These are phyloP conservation scores for Saccharomyces hybrid DNA, from an alignment of 1,139 yeast genomes.

Conservation along the genomic window DNA sequence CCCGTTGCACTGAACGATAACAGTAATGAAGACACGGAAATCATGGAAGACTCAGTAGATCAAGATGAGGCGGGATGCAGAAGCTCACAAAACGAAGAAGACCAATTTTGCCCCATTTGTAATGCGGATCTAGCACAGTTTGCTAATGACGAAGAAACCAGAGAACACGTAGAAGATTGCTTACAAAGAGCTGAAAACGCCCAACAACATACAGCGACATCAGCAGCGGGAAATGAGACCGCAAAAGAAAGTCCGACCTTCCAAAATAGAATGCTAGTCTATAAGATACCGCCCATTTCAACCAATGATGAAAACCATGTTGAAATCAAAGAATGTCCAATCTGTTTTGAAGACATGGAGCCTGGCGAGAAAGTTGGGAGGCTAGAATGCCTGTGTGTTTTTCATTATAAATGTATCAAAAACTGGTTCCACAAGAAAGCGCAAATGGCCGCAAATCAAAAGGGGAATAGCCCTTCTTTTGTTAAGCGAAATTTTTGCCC, in stretches of 20 bases:
- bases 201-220: constrained; percentile 43
- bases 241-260: constrained; percentile 15
- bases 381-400: constrained; percentile 87
- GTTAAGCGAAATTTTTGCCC: constrained; percentile 22
- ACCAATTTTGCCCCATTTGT: constrained; percentile 48
- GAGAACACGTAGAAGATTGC: constrained; percentile 65
- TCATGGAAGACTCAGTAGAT: constrained; percentile 36
- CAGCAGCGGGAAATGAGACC: not conserved
- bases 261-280: constrained; percentile 79
- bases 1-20: constrained; percentile 45
- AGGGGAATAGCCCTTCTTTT: constrained; percentile 1
- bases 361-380: constrained; percentile 90
- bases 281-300: constrained; percentile 53
- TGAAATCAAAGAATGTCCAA: constrained; percentile 71
- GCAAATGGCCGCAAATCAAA: constrained; percentile 22
- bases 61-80: not conserved
- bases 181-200: constrained; percentile 54
- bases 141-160: constrained; percentile 43
- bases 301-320: constrained; percentile 20
- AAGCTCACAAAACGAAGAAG: constrained; percentile 1
- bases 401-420: constrained; percentile 83
- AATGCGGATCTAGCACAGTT: constrained; percentile 33
- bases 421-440: constrained; percentile 88
- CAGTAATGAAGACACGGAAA: constrained; percentile 58
- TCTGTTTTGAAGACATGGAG: constrained; percentile 79